A percentile compares a stretch with the other conserved stretches of the same genome.
These are phyloP conservation scores for Termitomyces sp. DNA, from an alignment of 768 basidiomycete genomes.

Conservation along the genomic window DNA sequence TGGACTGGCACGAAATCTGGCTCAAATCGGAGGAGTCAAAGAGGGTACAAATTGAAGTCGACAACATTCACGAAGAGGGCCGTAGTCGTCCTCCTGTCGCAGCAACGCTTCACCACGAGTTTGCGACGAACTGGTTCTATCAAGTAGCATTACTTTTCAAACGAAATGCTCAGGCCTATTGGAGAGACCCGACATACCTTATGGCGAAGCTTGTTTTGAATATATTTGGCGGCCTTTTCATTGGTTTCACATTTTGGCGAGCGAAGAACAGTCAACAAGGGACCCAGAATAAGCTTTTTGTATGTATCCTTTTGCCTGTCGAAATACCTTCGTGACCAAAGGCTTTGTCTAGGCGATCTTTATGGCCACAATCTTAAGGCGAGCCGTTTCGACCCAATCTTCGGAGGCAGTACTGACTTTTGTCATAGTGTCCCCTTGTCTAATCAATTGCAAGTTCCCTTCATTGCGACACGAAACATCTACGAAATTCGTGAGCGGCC, in stretches of 20 bases:
- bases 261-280: constrained; percentile 49
- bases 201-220: constrained; percentile 55
- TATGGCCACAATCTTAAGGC: constrained; percentile 46
- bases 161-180: constrained; percentile 42
- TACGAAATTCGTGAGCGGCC: constrained; percentile 68
- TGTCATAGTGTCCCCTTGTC: constrained; percentile 40
- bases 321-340: not conserved
- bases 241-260: constrained; percentile 61
- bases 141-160: constrained; percentile 39
- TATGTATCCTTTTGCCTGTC: constrained; percentile 24
- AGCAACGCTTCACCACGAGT: constrained; percentile 34
- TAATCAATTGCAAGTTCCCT: constrained; percentile 60
- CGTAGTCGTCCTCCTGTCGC: constrained; percentile 30
- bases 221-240: constrained; percentile 48
- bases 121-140: constrained; percentile 47
- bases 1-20: constrained; percentile 62
- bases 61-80: constrained; percentile 45
- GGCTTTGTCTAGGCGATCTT: constrained; percentile 38
- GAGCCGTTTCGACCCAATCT: not conserved
- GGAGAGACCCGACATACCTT: constrained; percentile 56
- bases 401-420: not conserved
- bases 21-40: constrained; percentile 38
- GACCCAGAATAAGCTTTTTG: constrained; percentile 63
- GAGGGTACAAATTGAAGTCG: constrained; percentile 32
- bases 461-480: constrained; percentile 50